Percentiles rank a stretch among this genome's conserved stretches.
Conservation (phyloP, 768 basidiomycete genomes). For the Megacollybia marginata region DNA sequence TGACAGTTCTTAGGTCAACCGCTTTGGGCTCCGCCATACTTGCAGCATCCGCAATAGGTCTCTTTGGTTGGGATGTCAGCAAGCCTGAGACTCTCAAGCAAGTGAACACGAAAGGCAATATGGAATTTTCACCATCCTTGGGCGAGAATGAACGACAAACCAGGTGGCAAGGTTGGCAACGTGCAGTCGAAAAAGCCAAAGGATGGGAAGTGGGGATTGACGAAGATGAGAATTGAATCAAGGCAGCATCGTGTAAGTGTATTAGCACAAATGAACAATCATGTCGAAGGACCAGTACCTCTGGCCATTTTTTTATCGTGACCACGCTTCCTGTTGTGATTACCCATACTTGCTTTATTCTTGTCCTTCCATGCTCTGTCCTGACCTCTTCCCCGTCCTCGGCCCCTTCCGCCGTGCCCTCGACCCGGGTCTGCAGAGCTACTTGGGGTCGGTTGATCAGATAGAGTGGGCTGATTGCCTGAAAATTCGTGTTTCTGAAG, state of each 20-base stretch:
- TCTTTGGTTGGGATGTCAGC: slow-evolving; percentile 89
- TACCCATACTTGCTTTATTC: slow-evolving; percentile 65
- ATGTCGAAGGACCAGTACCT: slow-evolving; percentile 36
- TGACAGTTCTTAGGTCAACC: slow-evolving; percentile 58
- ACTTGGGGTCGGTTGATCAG: slow-evolving; percentile 1
- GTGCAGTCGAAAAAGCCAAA: slow-evolving; percentile 77
- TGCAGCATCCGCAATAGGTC: slow-evolving; percentile 78
- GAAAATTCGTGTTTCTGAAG: slow-evolving; percentile 70
- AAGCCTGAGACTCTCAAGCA: slow-evolving; percentile 76
- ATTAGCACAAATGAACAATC: not conserved
- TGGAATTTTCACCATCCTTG: slow-evolving; percentile 56
- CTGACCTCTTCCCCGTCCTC: slow-evolving; percentile 30
- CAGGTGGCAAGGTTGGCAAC: slow-evolving; percentile 79
- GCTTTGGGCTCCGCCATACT: slow-evolving; percentile 93
- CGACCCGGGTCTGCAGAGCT: slow-evolving; percentile 29
- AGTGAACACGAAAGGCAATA: slow-evolving; percentile 83
- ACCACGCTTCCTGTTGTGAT: slow-evolving; percentile 73
- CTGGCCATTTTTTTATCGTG: slow-evolving; percentile 86
- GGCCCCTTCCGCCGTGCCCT: slow-evolving; percentile 29
- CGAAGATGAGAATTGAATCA: not conserved
- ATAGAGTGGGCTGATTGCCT: slow-evolving; percentile 41
- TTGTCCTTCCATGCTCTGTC: slow-evolving; percentile 72
- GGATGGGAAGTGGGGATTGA: slow-evolving; percentile 67
- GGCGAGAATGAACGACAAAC: slow-evolving; percentile 46
- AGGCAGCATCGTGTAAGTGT: not conserved